Evolutionary conservation across 768 basidiomycete genomes (phyloP), one percentile per base, ranked within the genome.

Genomic region (Boletellus ananas): DNA sequence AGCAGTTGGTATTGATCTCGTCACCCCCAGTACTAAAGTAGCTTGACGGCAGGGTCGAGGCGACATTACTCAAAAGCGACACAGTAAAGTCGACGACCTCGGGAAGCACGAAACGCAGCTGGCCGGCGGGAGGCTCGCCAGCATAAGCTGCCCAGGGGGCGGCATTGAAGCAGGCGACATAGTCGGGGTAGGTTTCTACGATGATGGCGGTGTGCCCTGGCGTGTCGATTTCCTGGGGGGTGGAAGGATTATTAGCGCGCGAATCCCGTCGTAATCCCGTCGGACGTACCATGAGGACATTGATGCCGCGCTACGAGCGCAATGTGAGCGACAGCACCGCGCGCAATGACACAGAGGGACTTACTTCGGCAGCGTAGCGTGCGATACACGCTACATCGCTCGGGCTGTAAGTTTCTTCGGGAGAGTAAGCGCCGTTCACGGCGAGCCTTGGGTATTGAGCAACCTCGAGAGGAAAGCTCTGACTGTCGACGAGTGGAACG

Each of bases 1-100:
- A 91, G 63, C 87, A 89, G 13, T 73, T 72, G 3, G 67, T 63
- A 51, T 92, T 91, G 52, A 92, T 62, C 58, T 92, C 90, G 55
- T 93, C 91, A 0, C 92, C 91, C 0, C 92, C 92, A 0, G 89
- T 88, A 55, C 80, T 79, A 57, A 94, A 83, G 53, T 88, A 73
- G n/a, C 59, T 72, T 3, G 81, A 80, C 0, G 80, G 78, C 3
- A 87, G 63, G 21, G 74, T 69, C 16, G 68, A 60, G 1, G 84
- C 80, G 12, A 82, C 74, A 1, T 78, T 69, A 0, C 65, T 67
- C 58, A 92, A 66, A 13, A 94, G 59, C 8, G 64, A 66, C 0
- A 74, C 62, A 0, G 82, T 79, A 49, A 90, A 93, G 36, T 79
- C 72, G 49, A 79, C 69, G 8, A 84, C 84, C 2, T 73, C 76